Base-by-base conservation (phyloP, 2,329 filamentous ascomycete genomes). In the Penicillium oxalicum region DNA sequence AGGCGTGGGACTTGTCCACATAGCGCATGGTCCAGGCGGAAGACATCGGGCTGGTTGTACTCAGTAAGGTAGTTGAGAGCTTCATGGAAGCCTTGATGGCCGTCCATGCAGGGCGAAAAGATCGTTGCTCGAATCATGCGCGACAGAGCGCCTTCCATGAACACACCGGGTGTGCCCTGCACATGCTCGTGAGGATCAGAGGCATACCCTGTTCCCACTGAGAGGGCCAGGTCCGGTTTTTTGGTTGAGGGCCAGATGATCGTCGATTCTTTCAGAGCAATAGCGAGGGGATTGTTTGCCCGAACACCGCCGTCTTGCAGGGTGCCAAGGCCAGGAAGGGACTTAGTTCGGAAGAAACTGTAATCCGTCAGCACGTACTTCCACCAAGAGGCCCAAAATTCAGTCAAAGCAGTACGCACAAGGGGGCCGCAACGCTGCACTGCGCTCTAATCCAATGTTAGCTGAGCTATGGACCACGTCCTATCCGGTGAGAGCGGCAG, bases 251-350 rank as follows among this genome's bases (percentile, higher is more conserved):
- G 58, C 59, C 56, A 61, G 42, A 61, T 53, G 4, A 44, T 39
- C 11, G 12, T 34, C 9, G 51, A 50, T 45, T 61, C 59, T 28
- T 48, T 49, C 35, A 53, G 48, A 18, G 52, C 58, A 42, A 54
- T 54, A 1, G 54, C 48, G 6, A 55, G 38, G 8, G 58, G 59
- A 41, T 59, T 59, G 42, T 61, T 61, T 29, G 56, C 57, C 25
- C 54, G 48, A 9, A 61, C 52, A 4, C 58, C 59, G 9, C 59
- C 57, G 44, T 61, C 59, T 41, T 61, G 54, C 11, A 61, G 35
- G 7, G 47, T 24, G 18, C 58, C 54, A 36, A 51, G 45, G 9
- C 45, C 42, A 9, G 48, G 41, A 34, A 58, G 47, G 13, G 36
- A 28, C 46, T 52, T 55, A 9, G 52, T 26, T 12, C 32, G 38